phyloP scores from a whole-genome alignment of 2,329 filamentous ascomycete species.

The Akanthomyces uredinophilus region DNA sequence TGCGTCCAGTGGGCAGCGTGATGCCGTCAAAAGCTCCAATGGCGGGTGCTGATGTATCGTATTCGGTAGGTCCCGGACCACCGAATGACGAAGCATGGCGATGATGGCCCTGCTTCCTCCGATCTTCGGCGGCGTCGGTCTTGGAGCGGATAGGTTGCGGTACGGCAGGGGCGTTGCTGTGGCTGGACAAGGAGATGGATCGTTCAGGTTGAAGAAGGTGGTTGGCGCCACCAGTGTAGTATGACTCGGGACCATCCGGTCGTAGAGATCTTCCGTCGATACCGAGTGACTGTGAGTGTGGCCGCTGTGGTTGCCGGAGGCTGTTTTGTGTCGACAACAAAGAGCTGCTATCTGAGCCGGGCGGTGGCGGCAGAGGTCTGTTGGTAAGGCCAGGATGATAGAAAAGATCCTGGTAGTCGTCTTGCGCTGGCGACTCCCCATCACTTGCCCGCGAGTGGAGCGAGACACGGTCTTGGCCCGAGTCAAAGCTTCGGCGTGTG shows the following conservation, averaged over 20 bases:
- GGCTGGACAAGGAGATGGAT: constrained; percentile 77
- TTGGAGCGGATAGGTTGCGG: constrained; percentile 84
- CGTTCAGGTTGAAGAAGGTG: constrained; percentile 52
- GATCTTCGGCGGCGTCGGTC: constrained; percentile 80
- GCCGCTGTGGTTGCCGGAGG: constrained; percentile 38
- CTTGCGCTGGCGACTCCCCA: constrained; percentile 61
- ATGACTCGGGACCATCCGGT: constrained; percentile 45
- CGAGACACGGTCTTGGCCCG: constrained; percentile 74
- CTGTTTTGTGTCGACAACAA: constrained; percentile 42
- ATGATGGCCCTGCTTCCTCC: constrained; percentile 49
- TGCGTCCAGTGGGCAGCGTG: constrained; percentile 70
- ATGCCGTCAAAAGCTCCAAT: constrained; percentile 73
- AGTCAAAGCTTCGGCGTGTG: constrained; percentile 79
- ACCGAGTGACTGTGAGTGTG: constrained; percentile 46
- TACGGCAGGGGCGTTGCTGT: constrained; percentile 73
- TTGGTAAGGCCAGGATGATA: constrained; percentile 77
- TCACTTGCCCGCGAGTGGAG: constrained; percentile 51
- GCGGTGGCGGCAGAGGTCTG: constrained; percentile 60
- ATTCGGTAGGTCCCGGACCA: constrained; percentile 50
- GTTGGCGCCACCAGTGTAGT: constrained; percentile 32
- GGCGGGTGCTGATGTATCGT: constrained; percentile 50
- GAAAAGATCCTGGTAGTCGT: constrained; percentile 84
- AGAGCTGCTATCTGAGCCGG: constrained; percentile 57
- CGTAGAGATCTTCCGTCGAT: constrained; percentile 38
- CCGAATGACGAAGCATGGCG: constrained; percentile 45